phyloP scores from a whole-genome alignment of 1,139 yeast species.

The Pichia inconspicua region DNA sequence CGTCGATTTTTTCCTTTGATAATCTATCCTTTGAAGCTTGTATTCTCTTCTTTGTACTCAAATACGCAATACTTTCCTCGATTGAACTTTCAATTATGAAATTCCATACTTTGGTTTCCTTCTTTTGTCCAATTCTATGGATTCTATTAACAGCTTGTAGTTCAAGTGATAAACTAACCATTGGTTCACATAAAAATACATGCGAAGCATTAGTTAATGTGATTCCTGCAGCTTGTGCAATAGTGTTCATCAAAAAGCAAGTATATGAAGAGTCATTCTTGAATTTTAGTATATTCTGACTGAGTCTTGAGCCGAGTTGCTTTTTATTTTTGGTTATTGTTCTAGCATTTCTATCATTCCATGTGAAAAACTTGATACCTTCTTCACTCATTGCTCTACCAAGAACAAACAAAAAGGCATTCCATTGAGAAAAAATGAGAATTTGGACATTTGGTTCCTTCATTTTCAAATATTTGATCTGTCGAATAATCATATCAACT shows the following conservation, averaged over 20 bases:
- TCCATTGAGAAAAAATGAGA: constrained; percentile 84
- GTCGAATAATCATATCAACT: constrained; percentile 73
- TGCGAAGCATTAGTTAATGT: constrained; percentile 88
- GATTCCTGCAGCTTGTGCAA: constrained; percentile 82
- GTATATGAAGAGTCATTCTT: constrained; percentile 61
- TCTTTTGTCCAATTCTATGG: constrained; percentile 83
- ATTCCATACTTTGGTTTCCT: constrained; percentile 83
- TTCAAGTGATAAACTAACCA: constrained; percentile 82
- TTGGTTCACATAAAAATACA: constrained; percentile 83
- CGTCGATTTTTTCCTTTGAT: constrained; percentile 8
- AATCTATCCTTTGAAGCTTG: constrained; percentile 29
- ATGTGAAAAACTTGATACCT: constrained; percentile 40
- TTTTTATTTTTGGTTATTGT: neutral
- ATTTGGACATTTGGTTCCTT: constrained; percentile 65
- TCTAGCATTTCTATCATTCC: constrained; percentile 11
- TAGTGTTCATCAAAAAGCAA: constrained; percentile 77
- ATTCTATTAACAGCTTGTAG: constrained; percentile 87
- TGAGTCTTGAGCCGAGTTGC: constrained; percentile 8
- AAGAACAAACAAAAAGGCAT: constrained; percentile 59
- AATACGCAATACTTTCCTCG: constrained; percentile 77
- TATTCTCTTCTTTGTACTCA: constrained; percentile 45
- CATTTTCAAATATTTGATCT: constrained; percentile 52
- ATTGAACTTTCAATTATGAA: constrained; percentile 77
- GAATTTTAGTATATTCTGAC: constrained; percentile 52
- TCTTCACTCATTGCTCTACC: constrained; percentile 60